Evolutionary conservation across 345 rosid genomes (phyloP), one percentile per base, ranked within the genome.

Genomic region (Aegle marmelos): DNA sequence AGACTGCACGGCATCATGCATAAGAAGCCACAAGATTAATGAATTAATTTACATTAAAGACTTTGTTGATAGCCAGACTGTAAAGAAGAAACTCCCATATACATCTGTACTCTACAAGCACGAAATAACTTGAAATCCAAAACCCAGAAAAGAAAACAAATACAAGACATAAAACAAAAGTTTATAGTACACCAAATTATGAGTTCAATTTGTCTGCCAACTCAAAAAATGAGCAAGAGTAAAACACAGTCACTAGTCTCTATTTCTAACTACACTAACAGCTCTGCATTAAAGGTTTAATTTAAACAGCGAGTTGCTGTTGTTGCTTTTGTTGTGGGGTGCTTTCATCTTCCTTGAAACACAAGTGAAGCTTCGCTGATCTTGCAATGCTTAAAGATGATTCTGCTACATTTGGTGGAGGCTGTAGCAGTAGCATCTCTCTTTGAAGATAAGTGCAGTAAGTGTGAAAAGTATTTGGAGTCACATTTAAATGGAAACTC

Each of bases 401-500:
- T 41, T 82, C 88, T 41, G 70, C 73, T 3, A 41, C 11, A 27
- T 30, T 74, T n/a, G 67, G 69, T 7, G 88, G 82, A 56, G 91
- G 88, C 63, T 88, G 91, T 67, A 84, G 79, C 80, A 80, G 84
- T 88, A 86, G 84, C 91, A 86, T 92, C 84, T 92, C 92, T 37
- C 85, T 89, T 54, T 85, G 92, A n/a, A 95, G 89, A 83, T 89
- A 80, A 31, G 92, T 74, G 84, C 86, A 86, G 79, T 92, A 93
- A 6, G 91, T 83, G 68, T 89, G 88, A 82, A 92, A 95, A 16
- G 95, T 85, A 79, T 85, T 89, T 48, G 98, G 98, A 30, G 89
- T 92, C 77, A 93, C 92, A 84, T 93, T 92, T 75, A 95, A 82
- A 25, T 89, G 81, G 85, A 95, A 95, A 4, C 95, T 91, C 82